Evolutionary conservation across 306 rosid genomes (phyloP).

Genomic region (Castanea crenata): DNA sequence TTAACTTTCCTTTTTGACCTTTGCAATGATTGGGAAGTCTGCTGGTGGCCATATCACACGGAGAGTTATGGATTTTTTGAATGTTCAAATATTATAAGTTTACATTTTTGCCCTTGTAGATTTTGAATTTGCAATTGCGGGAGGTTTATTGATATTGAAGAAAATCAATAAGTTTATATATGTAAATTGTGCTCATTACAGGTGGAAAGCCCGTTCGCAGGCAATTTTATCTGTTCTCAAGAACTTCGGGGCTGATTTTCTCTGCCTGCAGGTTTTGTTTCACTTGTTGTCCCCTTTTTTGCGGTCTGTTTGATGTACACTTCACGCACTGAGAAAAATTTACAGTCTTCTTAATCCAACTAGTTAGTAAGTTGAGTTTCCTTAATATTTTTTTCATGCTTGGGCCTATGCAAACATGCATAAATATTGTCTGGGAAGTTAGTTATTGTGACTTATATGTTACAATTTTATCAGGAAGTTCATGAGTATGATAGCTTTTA

Average conservation of each 20-base stretch:
- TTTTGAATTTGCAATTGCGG: conserved; percentile 9
- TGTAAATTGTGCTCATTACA: conserved; percentile 27
- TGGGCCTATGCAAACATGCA: neutral
- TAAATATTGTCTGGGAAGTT: neutral
- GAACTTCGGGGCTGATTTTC: conserved; percentile 72
- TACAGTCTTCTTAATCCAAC: neutral
- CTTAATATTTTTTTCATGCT: neutral
- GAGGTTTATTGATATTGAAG: conserved; percentile 5
- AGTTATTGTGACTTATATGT: conserved; percentile 2
- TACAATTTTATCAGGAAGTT: conserved; percentile 58
- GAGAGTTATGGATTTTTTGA: neutral
- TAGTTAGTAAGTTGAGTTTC: neutral
- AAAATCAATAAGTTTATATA: conserved; percentile 6
- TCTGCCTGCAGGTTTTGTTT: conserved; percentile 72
- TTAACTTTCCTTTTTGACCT: neutral
- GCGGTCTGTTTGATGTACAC: neutral
- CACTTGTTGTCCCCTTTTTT: neutral
- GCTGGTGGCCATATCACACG: neutral
- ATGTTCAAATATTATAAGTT: neutral
- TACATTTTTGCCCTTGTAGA: neutral
- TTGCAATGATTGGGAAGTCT: neutral
- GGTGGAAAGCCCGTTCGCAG: conserved; percentile 86
- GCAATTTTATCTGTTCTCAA: conserved; percentile 59
- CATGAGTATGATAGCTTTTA: conserved; percentile 82
- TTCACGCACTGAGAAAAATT: neutral